A percentile compares a stretch with the other conserved stretches of the same genome.
Conservation (phyloP, 495 filamentous ascomycete species). For the Xylaria flabelliformis region DNA sequence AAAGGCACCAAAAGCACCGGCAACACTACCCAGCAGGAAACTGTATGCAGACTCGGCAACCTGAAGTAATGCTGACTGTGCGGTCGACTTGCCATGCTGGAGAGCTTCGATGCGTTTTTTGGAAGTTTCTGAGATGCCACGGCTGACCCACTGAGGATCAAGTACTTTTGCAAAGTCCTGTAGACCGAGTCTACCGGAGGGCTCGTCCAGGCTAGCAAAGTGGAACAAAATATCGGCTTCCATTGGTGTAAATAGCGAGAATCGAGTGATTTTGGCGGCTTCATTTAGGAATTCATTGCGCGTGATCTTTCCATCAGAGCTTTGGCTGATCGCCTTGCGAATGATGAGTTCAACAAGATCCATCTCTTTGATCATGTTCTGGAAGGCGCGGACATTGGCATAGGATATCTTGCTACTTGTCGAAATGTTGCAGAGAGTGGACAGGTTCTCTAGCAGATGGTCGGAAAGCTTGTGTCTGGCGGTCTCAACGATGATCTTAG, state of each 20-base stretch:
- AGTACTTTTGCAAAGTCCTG: slow-evolving; percentile 92
- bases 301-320: slow-evolving; percentile 88
- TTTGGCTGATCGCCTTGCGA: slow-evolving; percentile 82
- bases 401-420: slow-evolving; percentile 93
- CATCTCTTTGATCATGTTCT: slow-evolving; percentile 97
- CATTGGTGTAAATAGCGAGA: slow-evolving; percentile 96
- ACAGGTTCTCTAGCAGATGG: slow-evolving; percentile 91
- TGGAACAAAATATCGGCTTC: slow-evolving; percentile 99
- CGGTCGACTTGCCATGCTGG: slow-evolving; percentile 47
- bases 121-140: slow-evolving; percentile 50
- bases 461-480: slow-evolving; percentile 97
- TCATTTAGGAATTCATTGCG: slow-evolving; percentile 94
- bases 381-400: slow-evolving; percentile 95
- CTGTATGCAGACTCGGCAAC: slow-evolving; percentile 83
- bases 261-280: slow-evolving; percentile 85
- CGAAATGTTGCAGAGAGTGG: slow-evolving; percentile 93
- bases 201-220: slow-evolving; percentile 90
- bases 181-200: slow-evolving; percentile 81
- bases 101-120: slow-evolving; percentile 45
- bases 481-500: slow-evolving; percentile 92
- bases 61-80: slow-evolving; percentile 60
- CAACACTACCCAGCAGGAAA: slow-evolving; percentile 85
- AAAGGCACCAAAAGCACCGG: slow-evolving; percentile 96
- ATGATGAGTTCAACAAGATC: slow-evolving; percentile 94
- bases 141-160: slow-evolving; percentile 85